These are phyloP conservation scores for Parasitella parasitica DNA, from an alignment of 371 early-diverging fungal genomes.

Conservation along the genomic window DNA sequence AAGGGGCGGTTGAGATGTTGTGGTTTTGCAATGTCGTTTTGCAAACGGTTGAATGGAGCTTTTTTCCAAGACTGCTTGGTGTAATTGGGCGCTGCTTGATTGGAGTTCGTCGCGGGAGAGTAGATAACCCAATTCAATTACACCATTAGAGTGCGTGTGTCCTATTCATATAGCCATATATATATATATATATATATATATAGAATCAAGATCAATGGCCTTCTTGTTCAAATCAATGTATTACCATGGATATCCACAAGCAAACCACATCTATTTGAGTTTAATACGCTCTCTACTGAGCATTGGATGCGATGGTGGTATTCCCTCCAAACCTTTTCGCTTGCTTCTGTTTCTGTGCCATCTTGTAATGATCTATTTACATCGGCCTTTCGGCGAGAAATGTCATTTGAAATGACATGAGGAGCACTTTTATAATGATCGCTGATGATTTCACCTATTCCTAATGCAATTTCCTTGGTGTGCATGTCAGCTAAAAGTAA, in stretches of 20 bases:
- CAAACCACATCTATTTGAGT: background rate
- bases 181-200: no score
- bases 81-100: background rate
- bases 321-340: slow-evolving; percentile 6
- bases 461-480: slow-evolving; percentile 12
- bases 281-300: background rate
- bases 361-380: slow-evolving; percentile 10
- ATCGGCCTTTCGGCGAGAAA: slow-evolving; percentile 16
- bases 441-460: background rate
- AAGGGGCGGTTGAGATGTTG: background rate
- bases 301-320: slow-evolving; percentile 1
- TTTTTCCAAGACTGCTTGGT: background rate
- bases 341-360: slow-evolving; percentile 10
- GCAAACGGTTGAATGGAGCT: slow-evolving; percentile 16
- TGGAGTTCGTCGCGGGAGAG: background rate
- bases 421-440: slow-evolving; percentile 2
- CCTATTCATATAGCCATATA: no score
- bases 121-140: slow-evolving; percentile 18
- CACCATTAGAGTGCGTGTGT: slow-evolving; percentile 12
- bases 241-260: slow-evolving; percentile 25
- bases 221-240: no score
- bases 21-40: background rate
- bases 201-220: no score
- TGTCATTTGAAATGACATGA: background rate
- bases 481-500: slow-evolving; percentile 3